Evolutionary conservation across 2,329 filamentous ascomycete species (phyloP), one percentile per base, ranked within the genome.

Genomic region (Colletotrichum tanaceti): DNA sequence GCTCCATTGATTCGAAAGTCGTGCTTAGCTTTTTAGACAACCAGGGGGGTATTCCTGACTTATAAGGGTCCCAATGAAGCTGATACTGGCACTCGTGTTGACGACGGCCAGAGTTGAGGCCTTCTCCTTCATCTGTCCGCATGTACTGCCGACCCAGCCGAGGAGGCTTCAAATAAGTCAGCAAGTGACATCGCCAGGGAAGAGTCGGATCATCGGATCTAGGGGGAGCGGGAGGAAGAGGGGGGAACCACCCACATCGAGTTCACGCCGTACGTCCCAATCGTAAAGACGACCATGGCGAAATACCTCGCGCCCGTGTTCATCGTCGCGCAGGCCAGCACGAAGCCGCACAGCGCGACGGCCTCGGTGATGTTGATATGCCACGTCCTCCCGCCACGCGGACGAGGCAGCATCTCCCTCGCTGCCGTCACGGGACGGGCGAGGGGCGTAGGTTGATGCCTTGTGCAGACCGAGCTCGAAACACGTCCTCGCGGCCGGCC

Each of bases 361-460:
- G 74, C 54, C 59, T 84, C 83, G 4, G 79, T 79, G 9, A 77
- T 70, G 0, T 81, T 83, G 18, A 82, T 80, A 58, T 85, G 83
- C 81, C 81, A 84, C 0, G 10, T 79, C 71, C 41, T 74, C 73
- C 5, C 64, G 66, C 4, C 44, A 55, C 0, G n/a, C 39, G 4
- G 39, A 55, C 0, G n/a, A 32, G 4, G 50, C 54, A 2, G 4
- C 0, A 5, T 41, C 39, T n/a, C 4, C 6, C 7, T 67, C 52
- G 4, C 5, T n/a, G 2, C 32, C 43, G 5, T 5, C 4, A 13
- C 16, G 59, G 3, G 49, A 13, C 9, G 50, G 50, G 0, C 71
- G 58, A 4, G 74, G 20, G 3, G 72, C 64, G 62, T 81, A 82
- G 0, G 75, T 75, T 1, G 79, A 73, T 16, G 80, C 78, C 35